Evolutionary conservation across 345 rosid species (phyloP).

Genomic region (Linum tenue): DNA sequence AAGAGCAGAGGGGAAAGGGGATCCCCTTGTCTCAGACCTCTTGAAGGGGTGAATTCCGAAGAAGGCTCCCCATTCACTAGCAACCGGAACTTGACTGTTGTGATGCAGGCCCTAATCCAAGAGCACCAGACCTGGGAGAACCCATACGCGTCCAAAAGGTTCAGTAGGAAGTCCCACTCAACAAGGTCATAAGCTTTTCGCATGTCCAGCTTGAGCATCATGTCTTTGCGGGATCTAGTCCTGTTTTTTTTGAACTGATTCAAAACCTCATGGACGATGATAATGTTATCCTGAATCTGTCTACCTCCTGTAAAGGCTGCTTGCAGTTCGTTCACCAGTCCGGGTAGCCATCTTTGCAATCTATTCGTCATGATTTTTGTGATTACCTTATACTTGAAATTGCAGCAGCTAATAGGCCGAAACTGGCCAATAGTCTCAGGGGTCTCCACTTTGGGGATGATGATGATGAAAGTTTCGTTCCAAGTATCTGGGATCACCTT

Average conservation of each 20-base stretch:
- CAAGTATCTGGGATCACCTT: too few species aligned
- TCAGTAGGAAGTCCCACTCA: neutral
- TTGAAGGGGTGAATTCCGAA: neutral
- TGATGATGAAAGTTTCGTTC: too few species aligned
- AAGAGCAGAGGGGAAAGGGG: neutral
- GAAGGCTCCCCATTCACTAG: neutral
- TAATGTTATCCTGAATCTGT: too few species aligned
- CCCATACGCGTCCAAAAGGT: neutral
- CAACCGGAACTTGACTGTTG: neutral
- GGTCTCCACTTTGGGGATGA: too few species aligned
- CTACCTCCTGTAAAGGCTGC: too few species aligned
- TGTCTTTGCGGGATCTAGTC: neutral
- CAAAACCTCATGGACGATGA: too few species aligned
- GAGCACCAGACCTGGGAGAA: neutral
- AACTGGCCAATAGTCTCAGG: too few species aligned
- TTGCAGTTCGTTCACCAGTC: too few species aligned
- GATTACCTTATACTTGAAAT: too few species aligned
- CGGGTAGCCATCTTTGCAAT: too few species aligned
- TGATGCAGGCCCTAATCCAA: neutral
- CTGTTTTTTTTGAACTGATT: neutral
- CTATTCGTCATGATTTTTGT: too few species aligned
- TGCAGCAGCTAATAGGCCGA: too few species aligned
- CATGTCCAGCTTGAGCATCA: neutral
- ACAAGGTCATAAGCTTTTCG: neutral
- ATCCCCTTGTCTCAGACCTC: neutral